Percentiles rank a stretch among this genome's conserved stretches.
These are phyloP conservation scores for Debaryomyces psychrophilus DNA, from an alignment of 1,139 yeast genomes.

Conservation along the genomic window DNA sequence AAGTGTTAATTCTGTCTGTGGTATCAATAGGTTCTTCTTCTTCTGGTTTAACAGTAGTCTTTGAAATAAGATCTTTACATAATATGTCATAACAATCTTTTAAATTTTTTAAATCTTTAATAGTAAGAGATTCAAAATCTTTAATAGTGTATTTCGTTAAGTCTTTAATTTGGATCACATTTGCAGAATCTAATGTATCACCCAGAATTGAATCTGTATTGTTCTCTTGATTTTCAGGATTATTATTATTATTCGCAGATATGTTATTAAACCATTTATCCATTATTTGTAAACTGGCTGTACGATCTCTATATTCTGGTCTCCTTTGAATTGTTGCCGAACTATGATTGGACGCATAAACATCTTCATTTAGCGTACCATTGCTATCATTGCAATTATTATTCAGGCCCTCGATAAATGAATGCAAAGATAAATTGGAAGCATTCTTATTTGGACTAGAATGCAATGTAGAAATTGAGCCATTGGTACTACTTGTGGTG, in stretches of 20 bases:
- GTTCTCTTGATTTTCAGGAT: slow-evolving; percentile 1
- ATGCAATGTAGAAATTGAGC: slow-evolving; percentile 7
- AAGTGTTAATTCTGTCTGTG: background rate
- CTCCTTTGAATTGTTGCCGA: slow-evolving; percentile 18
- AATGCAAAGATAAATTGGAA: slow-evolving; percentile 36
- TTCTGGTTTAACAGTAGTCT: background rate
- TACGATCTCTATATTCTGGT: slow-evolving; percentile 38
- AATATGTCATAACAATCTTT: slow-evolving; percentile 43
- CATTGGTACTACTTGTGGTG: slow-evolving; percentile 10
- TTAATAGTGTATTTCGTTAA: slow-evolving; percentile 36
- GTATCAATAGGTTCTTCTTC: slow-evolving; percentile 5
- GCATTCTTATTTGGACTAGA: slow-evolving; percentile 22
- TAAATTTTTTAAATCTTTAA: slow-evolving; percentile 38
- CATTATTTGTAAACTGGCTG: slow-evolving; percentile 48
- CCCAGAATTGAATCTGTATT: background rate
- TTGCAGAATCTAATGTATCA: slow-evolving; percentile 1
- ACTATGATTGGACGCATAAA: slow-evolving; percentile 1
- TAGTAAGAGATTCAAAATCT: slow-evolving; percentile 42
- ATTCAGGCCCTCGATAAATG: slow-evolving; percentile 31
- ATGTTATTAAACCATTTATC: slow-evolving; percentile 50
- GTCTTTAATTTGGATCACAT: slow-evolving; percentile 19
- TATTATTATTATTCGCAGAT: slow-evolving; percentile 13
- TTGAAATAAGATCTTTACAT: slow-evolving; percentile 26
- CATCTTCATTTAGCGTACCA: background rate
- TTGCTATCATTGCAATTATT: slow-evolving; percentile 17